Percentiles rank a stretch among this genome's conserved stretches.
These are phyloP conservation scores for Tetramitus jugosus DNA, from an alignment of 208 protist species.

Conservation along the genomic window DNA sequence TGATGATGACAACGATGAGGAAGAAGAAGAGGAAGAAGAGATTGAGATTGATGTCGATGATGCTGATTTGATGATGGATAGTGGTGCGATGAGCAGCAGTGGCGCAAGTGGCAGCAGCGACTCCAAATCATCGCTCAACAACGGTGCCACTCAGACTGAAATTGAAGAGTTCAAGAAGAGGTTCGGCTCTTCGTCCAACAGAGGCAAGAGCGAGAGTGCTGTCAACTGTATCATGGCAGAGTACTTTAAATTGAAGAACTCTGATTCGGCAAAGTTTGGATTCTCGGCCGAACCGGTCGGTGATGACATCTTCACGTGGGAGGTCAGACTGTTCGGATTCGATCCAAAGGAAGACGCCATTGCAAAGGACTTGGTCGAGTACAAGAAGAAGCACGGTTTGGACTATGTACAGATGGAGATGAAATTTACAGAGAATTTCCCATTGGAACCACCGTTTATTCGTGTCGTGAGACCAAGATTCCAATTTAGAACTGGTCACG, in stretches of 20 bases:
- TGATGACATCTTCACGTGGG: slow-evolving; percentile 51
- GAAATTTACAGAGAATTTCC: slow-evolving; percentile 41
- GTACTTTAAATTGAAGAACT: slow-evolving; percentile 23
- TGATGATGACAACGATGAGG: slow-evolving; percentile 23
- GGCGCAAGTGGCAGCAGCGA: no score
- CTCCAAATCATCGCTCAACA: no score
- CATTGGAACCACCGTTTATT: slow-evolving; percentile 45
- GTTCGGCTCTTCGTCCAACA: no score
- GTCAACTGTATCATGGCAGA: slow-evolving; percentile 33
- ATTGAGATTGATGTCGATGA: slow-evolving; percentile 16
- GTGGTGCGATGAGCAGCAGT: no score
- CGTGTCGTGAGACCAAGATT: slow-evolving; percentile 43
- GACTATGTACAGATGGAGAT: slow-evolving; percentile 34
- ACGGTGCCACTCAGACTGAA: slow-evolving; percentile 24
- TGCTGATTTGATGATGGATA: neutral
- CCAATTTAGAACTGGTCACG: slow-evolving; percentile 38
- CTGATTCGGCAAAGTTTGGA: slow-evolving; percentile 29
- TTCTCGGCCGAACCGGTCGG: slow-evolving; percentile 36
- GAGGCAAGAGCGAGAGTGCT: slow-evolving; percentile 18
- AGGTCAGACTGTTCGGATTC: slow-evolving; percentile 48
- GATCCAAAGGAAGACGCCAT: slow-evolving; percentile 31
- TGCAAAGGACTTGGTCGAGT: slow-evolving; percentile 32
- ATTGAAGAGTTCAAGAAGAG: slow-evolving; percentile 27
- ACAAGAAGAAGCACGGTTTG: slow-evolving; percentile 8
- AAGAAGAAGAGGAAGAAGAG: slow-evolving; percentile 27